Base-by-base conservation (phyloP, 2,329 filamentous ascomycete genomes). In the Fusarium duplospermum region DNA sequence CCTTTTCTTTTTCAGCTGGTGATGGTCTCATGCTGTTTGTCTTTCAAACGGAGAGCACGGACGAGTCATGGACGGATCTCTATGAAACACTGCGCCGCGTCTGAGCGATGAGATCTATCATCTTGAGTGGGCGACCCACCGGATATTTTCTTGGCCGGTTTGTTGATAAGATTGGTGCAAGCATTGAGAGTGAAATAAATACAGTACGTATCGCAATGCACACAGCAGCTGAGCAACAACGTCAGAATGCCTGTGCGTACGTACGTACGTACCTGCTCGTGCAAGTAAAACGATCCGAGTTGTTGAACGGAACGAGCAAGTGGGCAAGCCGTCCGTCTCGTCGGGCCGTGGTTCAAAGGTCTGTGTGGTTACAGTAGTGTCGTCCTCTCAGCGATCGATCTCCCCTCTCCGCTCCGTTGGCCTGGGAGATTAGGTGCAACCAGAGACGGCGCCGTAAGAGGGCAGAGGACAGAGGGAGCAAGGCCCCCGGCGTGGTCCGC, bases 291-390 rank as follows among this genome's bases (percentile, higher is more conserved):
- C 47, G 47, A 52, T 31, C 27, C 47, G 47, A 52, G 22, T 29
- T 9, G 22, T 29, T 50, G 45, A 50, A 29, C 16, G 33, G 16
- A 27, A 27, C 24, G 45, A 50, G 11, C 45, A 50, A 50, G 52
- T 69, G 66, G 42, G 33, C 24, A 35, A 60, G 42, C 69, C 63
- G 56, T 64, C 27, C 69, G 62, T 64, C 27, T 38, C 14, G 38
- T 47, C 56, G 72, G 61, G 66, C 60, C 64, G 42, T 57, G 27
- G 52, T 13, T 6, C 33, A 35, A 59, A 67, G 64, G 70, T 71
- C 73, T 76, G 72, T 72, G 70, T 69, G 64, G 45, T 60, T 50
- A 67, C 69, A 73, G 64, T 71, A 67, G 70, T 52, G 61, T 54
- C 52, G 50, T 47, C 36, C 62, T 38, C 58, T 45, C 29, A 58